Evolutionary conservation across 352 stramenopile species (phyloP).

Genomic region (Saprolegnia parasitica): DNA sequence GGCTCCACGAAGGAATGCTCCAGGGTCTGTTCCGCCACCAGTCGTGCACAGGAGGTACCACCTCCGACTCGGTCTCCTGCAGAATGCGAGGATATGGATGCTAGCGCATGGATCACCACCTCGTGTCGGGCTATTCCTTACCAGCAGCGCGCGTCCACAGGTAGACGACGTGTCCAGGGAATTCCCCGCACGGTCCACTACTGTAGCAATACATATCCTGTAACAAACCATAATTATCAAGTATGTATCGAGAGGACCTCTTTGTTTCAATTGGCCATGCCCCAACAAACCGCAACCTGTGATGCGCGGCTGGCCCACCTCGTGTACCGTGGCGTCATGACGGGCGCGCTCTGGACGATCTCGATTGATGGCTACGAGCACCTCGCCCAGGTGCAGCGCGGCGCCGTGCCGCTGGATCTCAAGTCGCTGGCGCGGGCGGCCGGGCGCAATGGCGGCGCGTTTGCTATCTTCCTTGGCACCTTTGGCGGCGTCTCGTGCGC

Average conservation of each 20-base stretch:
- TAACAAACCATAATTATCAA: not conserved
- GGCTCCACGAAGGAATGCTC: too few relatives aligned
- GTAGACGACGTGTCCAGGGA: too few relatives aligned
- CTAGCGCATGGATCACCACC: too few relatives aligned
- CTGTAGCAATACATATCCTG: not conserved
- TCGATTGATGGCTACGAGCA: conserved; percentile 57
- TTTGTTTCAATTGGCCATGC: not conserved
- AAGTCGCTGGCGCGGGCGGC: not conserved
- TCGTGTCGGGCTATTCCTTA: too few relatives aligned
- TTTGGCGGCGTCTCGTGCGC: conserved; percentile 69
- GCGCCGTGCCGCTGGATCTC: conserved; percentile 2
- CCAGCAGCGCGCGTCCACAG: too few relatives aligned
- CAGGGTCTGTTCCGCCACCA: too few relatives aligned
- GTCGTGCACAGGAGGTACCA: too few relatives aligned
- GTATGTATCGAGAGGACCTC: not conserved
- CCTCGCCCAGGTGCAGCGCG: not conserved
- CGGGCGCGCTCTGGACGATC: conserved; percentile 71
- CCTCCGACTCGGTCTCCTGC: too few relatives aligned
- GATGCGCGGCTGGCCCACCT: conserved; percentile 31
- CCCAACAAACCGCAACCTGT: conserved; percentile 8
- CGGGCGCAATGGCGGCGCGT: conserved; percentile 30
- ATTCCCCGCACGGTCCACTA: not conserved
- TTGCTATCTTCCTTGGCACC: conserved; percentile 66
- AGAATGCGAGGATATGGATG: too few relatives aligned
- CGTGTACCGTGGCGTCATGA: conserved; percentile 53